phyloP scores from a whole-genome alignment of 306 rosid genomes.

The Quercus suber region DNA sequence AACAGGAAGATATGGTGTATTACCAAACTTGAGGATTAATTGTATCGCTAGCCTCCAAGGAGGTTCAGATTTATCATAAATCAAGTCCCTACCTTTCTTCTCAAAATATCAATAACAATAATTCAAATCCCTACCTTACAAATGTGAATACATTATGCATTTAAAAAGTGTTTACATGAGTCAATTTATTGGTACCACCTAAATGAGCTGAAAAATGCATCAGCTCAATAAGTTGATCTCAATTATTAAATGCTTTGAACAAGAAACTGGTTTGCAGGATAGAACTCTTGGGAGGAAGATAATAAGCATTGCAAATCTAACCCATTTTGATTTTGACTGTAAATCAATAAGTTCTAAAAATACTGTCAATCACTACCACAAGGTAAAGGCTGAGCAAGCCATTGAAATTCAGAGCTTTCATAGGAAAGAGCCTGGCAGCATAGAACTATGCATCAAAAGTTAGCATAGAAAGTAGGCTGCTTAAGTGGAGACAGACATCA shows the following conservation, averaged over 20 bases:
- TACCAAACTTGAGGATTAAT: neutral
- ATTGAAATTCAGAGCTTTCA: neutral
- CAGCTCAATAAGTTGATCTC: neutral
- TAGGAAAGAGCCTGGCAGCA: neutral
- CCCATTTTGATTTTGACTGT: too few relatives aligned
- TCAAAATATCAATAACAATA: too few relatives aligned
- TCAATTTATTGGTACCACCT: too few relatives aligned
- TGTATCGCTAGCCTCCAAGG: neutral
- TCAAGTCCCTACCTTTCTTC: neutral
- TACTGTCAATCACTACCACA: neutral
- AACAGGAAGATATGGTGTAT: neutral
- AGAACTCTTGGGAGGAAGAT: slow-evolving; percentile 4
- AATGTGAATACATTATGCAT: neutral
- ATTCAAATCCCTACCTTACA: neutral
- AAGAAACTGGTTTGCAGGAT: neutral
- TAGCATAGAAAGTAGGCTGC: too few relatives aligned
- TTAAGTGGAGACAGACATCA: too few relatives aligned
- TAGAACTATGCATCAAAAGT: neutral
- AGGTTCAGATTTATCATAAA: neutral
- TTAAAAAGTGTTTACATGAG: too few relatives aligned
- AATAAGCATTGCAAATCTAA: neutral
- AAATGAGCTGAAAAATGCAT: too few relatives aligned
- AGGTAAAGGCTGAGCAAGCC: neutral
- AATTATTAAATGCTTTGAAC: neutral
- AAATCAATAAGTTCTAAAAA: neutral